Evolutionary conservation across 805 yeast species (phyloP).

Genomic region (Sungouiozyma ichnusensis): DNA sequence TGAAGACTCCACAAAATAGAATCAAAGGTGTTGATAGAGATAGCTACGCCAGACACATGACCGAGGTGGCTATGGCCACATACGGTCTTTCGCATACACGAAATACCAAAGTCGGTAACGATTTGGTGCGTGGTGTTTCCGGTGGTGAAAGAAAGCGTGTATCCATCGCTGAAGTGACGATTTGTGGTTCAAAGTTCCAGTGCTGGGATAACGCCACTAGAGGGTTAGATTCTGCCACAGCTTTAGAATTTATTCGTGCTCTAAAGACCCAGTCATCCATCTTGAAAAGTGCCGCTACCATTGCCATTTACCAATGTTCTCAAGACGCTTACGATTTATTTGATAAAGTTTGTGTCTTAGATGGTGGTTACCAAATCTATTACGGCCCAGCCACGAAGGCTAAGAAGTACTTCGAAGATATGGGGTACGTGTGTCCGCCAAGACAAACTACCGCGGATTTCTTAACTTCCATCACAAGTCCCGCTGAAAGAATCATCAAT

Average conservation of each 20-base stretch:
- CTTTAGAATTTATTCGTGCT: constrained; percentile 61
- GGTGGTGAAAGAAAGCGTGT: constrained; percentile 86
- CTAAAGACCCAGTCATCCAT: constrained; percentile 52
- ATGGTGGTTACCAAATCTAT: constrained; percentile 52
- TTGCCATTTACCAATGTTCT: constrained; percentile 63
- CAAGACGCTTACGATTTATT: constrained; percentile 55
- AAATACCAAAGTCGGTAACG: constrained; percentile 54
- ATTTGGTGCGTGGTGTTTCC: constrained; percentile 60
- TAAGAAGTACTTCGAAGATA: constrained; percentile 45
- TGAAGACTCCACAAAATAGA: constrained; percentile 55
- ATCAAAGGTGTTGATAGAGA: constrained; percentile 45
- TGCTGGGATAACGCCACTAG: constrained; percentile 81
- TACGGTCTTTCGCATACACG: constrained; percentile 54
- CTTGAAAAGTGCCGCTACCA: constrained; percentile 44
- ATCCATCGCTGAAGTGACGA: constrained; percentile 68
- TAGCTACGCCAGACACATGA: constrained; percentile 42
- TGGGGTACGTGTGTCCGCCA: constrained; percentile 57
- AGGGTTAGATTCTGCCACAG: constrained; percentile 80
- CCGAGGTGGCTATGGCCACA: constrained; percentile 44
- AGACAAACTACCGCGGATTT: constrained; percentile 70
- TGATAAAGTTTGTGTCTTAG: constrained; percentile 51
- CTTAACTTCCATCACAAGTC: constrained; percentile 59
- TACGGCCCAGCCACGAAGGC: constrained; percentile 50
- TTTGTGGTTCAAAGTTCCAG: constrained; percentile 51
- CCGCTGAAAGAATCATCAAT: constrained; percentile 41